phyloP scores from a whole-genome alignment of 306 rosid genomes.

The Cercis canadensis region DNA sequence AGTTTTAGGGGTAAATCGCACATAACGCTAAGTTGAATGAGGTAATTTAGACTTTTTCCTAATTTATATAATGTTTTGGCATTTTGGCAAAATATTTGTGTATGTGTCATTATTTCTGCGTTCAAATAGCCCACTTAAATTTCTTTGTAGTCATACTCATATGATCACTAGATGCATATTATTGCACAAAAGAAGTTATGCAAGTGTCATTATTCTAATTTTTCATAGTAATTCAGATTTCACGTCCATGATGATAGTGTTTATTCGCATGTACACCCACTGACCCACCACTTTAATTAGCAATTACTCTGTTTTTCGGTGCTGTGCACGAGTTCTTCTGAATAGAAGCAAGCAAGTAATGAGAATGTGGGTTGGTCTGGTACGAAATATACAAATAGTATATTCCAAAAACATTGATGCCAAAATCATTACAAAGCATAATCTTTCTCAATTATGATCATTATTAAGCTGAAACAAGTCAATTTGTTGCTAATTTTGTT shows the following conservation, averaged over 20 bases:
- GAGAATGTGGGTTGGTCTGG: slow-evolving; percentile 34
- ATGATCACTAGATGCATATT: too few relatives aligned
- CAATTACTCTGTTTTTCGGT: slow-evolving; percentile 15
- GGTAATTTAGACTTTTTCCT: too few relatives aligned
- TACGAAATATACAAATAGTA: not conserved
- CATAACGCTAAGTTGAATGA: too few relatives aligned
- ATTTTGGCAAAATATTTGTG: too few relatives aligned
- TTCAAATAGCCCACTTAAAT: too few relatives aligned
- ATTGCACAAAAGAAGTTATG: too few relatives aligned
- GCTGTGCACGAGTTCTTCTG: slow-evolving; percentile 26
- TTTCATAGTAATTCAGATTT: slow-evolving; percentile 6
- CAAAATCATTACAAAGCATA: slow-evolving; percentile 29
- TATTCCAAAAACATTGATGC: not conserved
- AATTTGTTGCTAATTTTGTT: not conserved
- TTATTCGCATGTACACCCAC: slow-evolving; percentile 1
- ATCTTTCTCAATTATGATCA: slow-evolving; percentile 29
- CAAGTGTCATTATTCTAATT: not conserved
- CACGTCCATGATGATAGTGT: slow-evolving; percentile 32
- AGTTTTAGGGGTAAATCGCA: too few relatives aligned
- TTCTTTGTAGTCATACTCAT: too few relatives aligned
- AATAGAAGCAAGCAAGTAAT: slow-evolving; percentile 31
- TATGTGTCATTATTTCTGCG: too few relatives aligned
- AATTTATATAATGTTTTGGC: too few relatives aligned
- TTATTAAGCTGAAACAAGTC: not conserved
- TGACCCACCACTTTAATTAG: slow-evolving; percentile 48